Percentiles rank a stretch among this genome's conserved stretches.
Conservation (phyloP, 352 stramenopile genomes). For the Globisporangium carolinianum region DNA sequence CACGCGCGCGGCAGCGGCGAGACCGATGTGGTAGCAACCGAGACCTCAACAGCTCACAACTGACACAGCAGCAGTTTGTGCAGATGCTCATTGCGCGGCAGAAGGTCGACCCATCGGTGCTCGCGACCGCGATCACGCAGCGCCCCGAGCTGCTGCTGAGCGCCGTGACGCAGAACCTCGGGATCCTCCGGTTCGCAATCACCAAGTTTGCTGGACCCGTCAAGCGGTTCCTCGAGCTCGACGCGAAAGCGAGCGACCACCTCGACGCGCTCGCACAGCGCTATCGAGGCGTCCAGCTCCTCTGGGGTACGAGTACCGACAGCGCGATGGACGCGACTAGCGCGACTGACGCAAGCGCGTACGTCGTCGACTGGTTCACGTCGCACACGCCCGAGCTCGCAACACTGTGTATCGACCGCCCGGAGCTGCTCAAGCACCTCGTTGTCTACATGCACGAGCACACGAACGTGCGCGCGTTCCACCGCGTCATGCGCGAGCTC, state of each 20-base stretch:
- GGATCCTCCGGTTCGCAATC: conserved; percentile 67
- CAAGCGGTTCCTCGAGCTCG: conserved; percentile 60
- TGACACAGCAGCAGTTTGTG: conserved; percentile 18
- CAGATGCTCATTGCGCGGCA: conserved; percentile 42
- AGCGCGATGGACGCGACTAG: conserved; percentile 1
- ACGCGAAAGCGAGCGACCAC: conserved; percentile 45
- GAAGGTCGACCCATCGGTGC: conserved; percentile 42
- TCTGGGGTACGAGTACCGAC: conserved; percentile 38
- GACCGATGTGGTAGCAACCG: conserved; percentile 4
- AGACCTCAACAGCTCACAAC: neutral
- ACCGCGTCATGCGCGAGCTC: conserved; percentile 58
- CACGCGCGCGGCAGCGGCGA: conserved; percentile 17
- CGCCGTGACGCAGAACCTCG: conserved; percentile 49
- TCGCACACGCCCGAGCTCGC: conserved; percentile 48
- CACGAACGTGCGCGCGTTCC: conserved; percentile 40
- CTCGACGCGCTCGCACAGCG: conserved; percentile 42
- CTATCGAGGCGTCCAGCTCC: conserved; percentile 47
- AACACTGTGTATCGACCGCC: conserved; percentile 38
- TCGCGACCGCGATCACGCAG: conserved; percentile 57
- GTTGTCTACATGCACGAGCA: conserved; percentile 57
- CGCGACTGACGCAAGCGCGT: conserved; percentile 4
- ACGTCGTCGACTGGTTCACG: conserved; percentile 56
- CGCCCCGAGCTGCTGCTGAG: conserved; percentile 60
- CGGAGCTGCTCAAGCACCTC: conserved; percentile 50
- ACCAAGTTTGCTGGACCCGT: conserved; percentile 55